Evolutionary conservation across 2,329 filamentous ascomycete genomes (phyloP).

Genomic region (Aspergillus sojae): DNA sequence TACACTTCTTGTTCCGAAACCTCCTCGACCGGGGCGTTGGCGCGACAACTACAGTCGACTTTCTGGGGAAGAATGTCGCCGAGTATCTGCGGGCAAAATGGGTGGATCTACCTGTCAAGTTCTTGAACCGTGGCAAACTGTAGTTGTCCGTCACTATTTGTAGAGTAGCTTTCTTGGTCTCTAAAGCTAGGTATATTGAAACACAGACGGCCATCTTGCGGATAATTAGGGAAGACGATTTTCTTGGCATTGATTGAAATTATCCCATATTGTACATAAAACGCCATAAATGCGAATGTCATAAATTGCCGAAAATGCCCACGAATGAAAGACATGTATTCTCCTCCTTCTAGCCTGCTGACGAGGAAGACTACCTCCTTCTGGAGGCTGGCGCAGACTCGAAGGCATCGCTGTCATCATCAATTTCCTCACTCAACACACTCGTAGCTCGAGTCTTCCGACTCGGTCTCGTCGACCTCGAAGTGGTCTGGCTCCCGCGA

Average conservation of each 20-base stretch:
- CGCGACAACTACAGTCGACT: conserved; percentile 37
- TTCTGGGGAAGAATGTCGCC: conserved; percentile 43
- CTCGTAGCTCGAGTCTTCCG: conserved; percentile 38
- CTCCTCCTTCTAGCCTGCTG: neutral
- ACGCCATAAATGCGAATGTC: conserved; percentile 2
- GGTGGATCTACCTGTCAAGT: conserved; percentile 38
- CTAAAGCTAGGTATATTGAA: neutral
- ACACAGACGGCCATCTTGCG: neutral
- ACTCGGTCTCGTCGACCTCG: conserved; percentile 26
- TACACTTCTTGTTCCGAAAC: conserved; percentile 43
- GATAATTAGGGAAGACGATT: neutral
- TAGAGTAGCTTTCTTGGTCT: neutral
- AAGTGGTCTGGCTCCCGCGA: conserved; percentile 20
- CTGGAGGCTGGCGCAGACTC: conserved; percentile 39
- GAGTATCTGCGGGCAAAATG: conserved; percentile 37
- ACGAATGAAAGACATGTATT: neutral
- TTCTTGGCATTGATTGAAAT: neutral
- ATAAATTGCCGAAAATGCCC: neutral
- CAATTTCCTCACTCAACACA: conserved; percentile 43
- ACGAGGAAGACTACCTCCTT: conserved; percentile 23
- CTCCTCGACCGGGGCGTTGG: conserved; percentile 39
- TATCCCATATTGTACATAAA: neutral
- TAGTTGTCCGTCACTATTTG: conserved; percentile 12
- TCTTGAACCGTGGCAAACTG: conserved; percentile 30
- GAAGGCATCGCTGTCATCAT: conserved; percentile 51